Evolutionary conservation across 441 rosid genomes (phyloP).

Genomic region (Euphorbia schlechtendalii): DNA sequence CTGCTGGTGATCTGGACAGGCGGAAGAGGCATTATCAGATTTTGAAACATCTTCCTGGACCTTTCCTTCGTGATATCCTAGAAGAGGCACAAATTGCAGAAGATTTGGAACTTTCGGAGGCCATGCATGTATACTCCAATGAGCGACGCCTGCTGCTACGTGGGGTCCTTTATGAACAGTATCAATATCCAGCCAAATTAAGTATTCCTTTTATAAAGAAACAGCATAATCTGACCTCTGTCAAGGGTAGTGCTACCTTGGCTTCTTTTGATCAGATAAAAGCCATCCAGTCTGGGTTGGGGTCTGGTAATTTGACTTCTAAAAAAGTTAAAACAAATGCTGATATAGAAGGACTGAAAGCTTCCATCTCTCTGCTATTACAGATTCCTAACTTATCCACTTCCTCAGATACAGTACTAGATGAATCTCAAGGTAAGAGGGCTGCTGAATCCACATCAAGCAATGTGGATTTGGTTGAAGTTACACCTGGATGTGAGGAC

Average conservation of each 20-base stretch:
- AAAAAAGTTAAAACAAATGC: conserved; percentile 42
- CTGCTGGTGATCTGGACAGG: conserved; percentile 44
- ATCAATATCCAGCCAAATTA: conserved; percentile 26
- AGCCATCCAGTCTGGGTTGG: conserved; percentile 23
- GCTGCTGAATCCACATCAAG: conserved; percentile 44
- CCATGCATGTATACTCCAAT: conserved; percentile 64
- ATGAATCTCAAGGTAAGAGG: conserved; percentile 77
- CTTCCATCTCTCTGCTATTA: conserved; percentile 62
- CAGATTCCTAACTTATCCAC: conserved; percentile 58
- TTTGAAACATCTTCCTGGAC: conserved; percentile 82
- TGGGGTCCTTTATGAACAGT: conserved; percentile 34
- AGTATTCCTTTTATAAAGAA: conserved; percentile 37
- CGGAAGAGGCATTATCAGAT: conserved; percentile 72
- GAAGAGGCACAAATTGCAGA: conserved; percentile 66
- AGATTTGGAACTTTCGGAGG: conserved; percentile 55
- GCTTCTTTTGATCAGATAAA: conserved; percentile 48
- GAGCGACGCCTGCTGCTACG: conserved; percentile 79
- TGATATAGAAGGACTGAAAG: conserved; percentile 56
- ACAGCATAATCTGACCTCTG: conserved; percentile 33
- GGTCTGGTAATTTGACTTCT: conserved; percentile 24
- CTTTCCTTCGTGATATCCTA: conserved; percentile 50
- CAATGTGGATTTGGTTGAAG: conserved; percentile 57
- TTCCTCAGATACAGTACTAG: conserved; percentile 39
- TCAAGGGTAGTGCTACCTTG: conserved; percentile 31
- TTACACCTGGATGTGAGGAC: conserved; percentile 85